Evolutionary conservation across 108 stramenopile genomes (phyloP), one percentile per base, ranked within the genome.

Genomic region (Nitzschia palea): DNA sequence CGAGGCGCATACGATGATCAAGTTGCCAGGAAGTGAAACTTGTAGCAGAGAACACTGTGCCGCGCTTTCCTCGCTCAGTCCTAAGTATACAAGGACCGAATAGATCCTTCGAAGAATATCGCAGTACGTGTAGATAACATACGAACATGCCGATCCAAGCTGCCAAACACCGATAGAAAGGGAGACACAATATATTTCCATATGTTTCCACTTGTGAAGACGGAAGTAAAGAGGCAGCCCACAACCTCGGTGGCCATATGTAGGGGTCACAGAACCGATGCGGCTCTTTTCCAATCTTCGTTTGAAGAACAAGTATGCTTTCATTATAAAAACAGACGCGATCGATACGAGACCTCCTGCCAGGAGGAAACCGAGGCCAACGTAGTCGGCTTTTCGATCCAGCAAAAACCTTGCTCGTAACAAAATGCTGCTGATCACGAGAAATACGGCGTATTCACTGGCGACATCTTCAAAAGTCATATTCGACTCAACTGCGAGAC

Each of bases 121-220:
- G 65, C 87, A 88, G 61, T 86, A 86, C 22, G 68, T 55, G 44
- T 91, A 78, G 18, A 91, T 75, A 44, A 83, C 80, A 37, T 78
- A 87, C 17, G 78, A 79, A 42, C 60, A 58, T 10, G 85, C 80
- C 0, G 79, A 83, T 9, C 87, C 85, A 22, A 91, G 59, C 65
- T 91, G 89, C 90, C 87, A 88, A 23, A 73, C 71, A 4, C 86
- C 81, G 56, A 91, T 85, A 20, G 76, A 48, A 27, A 91, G 55
- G 6, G 85, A 77, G 15, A 91, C 50, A 2, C 87, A 68, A 62
- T 69, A 87, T 12, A 91, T 86, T 65, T 91, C 90, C 75, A 86
- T 79, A 58, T 91, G 87, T 25, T 85, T 76, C 80, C 84, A 91
- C 27, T 84, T 84, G 40, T 60, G 54, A 10, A 91, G 60, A 22